A percentile compares a stretch with the other conserved stretches of the same genome.
Conservation (phyloP, 495 filamentous ascomycete species). For the Penicillium coprophilum region DNA sequence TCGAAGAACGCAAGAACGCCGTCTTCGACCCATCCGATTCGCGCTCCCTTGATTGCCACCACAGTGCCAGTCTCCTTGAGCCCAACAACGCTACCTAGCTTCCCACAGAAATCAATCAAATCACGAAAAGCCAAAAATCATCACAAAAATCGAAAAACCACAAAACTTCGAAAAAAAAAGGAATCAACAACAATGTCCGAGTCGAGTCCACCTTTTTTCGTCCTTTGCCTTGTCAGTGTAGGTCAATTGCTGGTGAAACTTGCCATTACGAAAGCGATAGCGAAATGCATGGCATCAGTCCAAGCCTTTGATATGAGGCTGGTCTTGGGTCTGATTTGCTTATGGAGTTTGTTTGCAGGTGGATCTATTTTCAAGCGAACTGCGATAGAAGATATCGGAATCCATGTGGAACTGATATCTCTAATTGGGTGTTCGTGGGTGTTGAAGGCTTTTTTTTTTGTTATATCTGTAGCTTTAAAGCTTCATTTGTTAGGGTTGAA, state of each 20-base stretch:
- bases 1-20: conserved; percentile 47
- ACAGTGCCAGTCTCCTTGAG: conserved; percentile 61
- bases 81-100: conserved; percentile 24
- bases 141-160: background rate
- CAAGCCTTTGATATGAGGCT: background rate
- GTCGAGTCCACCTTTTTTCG: background rate
- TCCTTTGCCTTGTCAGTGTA: background rate
- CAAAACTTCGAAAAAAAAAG: background rate
- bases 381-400: background rate
- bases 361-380: conserved; percentile 1
- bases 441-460: background rate
- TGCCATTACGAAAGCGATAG: conserved; percentile 5
- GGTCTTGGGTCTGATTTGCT: conserved; percentile 3
- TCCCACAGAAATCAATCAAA: background rate
- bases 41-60: conserved; percentile 64
- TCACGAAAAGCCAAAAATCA: background rate
- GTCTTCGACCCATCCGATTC: conserved; percentile 64
- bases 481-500: background rate
- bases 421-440: conserved; percentile 4
- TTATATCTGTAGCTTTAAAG: background rate
- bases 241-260: conserved; percentile 2
- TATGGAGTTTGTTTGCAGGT: conserved; percentile 9
- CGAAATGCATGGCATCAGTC: conserved; percentile 9
- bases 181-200: background rate
- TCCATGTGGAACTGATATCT: background rate